Evolutionary conservation across 2,329 filamentous ascomycete species (phyloP).

Genomic region (Talaromyces islandicus): DNA sequence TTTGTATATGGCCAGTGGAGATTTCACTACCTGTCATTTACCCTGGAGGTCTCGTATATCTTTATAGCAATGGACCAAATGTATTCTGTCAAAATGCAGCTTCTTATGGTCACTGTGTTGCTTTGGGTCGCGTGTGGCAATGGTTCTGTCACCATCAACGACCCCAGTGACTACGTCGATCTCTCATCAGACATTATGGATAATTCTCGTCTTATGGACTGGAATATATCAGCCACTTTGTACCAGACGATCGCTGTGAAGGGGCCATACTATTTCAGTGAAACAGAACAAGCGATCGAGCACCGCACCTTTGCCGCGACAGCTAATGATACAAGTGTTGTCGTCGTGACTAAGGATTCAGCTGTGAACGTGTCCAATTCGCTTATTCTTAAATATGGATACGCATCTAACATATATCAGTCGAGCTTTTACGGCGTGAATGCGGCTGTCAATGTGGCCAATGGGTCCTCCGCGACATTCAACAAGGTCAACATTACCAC

Average conservation of each 20-base stretch:
- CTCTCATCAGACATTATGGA: not conserved
- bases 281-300: not conserved
- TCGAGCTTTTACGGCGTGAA: conserved; percentile 28
- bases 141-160: not conserved
- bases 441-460: conserved; percentile 26
- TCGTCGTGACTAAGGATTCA: not conserved
- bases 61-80: not conserved
- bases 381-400: conserved; percentile 24
- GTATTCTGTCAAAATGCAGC: no score
- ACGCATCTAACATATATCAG: conserved; percentile 21
- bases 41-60: not conserved
- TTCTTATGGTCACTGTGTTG: no score
- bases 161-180: not conserved
- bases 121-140: no score
- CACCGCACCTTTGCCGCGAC: not conserved
- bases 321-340: not conserved
- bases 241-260: not conserved
- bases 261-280: not conserved
- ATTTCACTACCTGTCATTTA: not conserved
- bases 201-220: not conserved
- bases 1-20: not conserved
- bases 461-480: conserved; percentile 19
- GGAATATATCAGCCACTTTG: not conserved
- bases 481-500: conserved; percentile 25
- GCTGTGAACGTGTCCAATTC: conserved; percentile 17